A percentile compares a stretch with the other conserved stretches of the same genome.
These are phyloP conservation scores for Trichoderma sp. DNA, from an alignment of 2,329 filamentous ascomycete genomes.

Conservation along the genomic window DNA sequence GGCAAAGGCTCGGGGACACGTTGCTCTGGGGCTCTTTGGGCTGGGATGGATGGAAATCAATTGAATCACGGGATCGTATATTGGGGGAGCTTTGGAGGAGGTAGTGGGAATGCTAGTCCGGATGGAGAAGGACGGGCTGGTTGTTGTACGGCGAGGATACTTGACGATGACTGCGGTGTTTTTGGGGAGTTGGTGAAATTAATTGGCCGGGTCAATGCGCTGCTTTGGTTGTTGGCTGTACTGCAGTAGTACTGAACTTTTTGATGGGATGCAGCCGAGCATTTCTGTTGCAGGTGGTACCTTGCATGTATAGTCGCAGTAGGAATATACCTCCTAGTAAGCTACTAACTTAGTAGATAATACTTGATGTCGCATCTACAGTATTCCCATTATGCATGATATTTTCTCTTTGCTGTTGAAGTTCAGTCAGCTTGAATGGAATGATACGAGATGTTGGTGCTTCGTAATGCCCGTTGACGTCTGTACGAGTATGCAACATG, in stretches of 20 bases:
- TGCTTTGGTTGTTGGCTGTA: background rate
- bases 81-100: background rate
- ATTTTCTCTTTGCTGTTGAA: too few relatives aligned
- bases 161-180: background rate
- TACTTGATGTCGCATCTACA: background rate
- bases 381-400: too few relatives aligned
- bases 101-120: constrained; percentile 9
- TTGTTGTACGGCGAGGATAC: background rate
- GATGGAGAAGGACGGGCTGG: constrained; percentile 18
- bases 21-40: background rate
- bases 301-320: background rate
- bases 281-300: background rate
- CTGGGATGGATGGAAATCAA: background rate
- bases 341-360: too few relatives aligned
- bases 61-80: constrained; percentile 7
- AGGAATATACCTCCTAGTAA: background rate
- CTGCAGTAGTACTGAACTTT: background rate
- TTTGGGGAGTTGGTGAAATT: background rate
- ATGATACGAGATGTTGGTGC: background rate
- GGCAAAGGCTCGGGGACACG: background rate
- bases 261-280: background rate
- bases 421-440: too few relatives aligned
- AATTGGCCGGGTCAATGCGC: constrained; percentile 1
- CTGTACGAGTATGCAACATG: background rate
- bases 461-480: background rate